Percentiles rank a stretch among this genome's conserved stretches.
Evolutionary conservation across 169 alveolate genomes (phyloP).

Genomic region (Plasmodium coatneyi): DNA sequence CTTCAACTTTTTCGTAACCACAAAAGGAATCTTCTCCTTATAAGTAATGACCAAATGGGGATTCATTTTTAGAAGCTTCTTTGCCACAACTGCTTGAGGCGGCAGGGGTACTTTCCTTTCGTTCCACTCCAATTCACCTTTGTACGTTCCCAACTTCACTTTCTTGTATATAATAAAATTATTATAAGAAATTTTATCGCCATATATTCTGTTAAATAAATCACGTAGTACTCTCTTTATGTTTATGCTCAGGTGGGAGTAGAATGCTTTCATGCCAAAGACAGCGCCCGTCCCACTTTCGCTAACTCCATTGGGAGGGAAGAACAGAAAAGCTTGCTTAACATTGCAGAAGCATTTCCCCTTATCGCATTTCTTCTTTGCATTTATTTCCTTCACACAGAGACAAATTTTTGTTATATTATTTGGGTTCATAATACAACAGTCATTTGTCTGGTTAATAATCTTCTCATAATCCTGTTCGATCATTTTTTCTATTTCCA

Average conservation of each 20-base stretch:
- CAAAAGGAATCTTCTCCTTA: slow-evolving; percentile 79
- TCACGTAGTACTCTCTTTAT: slow-evolving; percentile 30
- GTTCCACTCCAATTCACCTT: slow-evolving; percentile 70
- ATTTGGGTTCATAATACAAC: slow-evolving; percentile 25
- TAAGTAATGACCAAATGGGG: slow-evolving; percentile 56
- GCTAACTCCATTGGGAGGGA: neutral
- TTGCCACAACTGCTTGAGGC: slow-evolving; percentile 81
- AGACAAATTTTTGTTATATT: slow-evolving; percentile 45
- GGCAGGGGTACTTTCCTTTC: slow-evolving; percentile 75
- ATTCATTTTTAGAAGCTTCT: slow-evolving; percentile 49
- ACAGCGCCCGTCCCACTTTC: neutral
- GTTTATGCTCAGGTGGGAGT: slow-evolving; percentile 30
- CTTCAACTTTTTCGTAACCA: slow-evolving; percentile 59
- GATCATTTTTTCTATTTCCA: slow-evolving; percentile 36
- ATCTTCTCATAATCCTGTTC: slow-evolving; percentile 30
- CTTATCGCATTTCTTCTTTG: slow-evolving; percentile 27
- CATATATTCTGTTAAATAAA: slow-evolving; percentile 49
- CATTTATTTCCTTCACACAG: slow-evolving; percentile 40
- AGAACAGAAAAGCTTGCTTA: slow-evolving; percentile 28
- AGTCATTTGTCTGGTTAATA: slow-evolving; percentile 16
- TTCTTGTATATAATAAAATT: slow-evolving; percentile 76
- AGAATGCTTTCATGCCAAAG: slow-evolving; percentile 42
- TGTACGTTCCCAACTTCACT: slow-evolving; percentile 77
- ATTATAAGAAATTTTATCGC: slow-evolving; percentile 35
- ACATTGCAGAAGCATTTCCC: slow-evolving; percentile 51